Percentiles rank a stretch among this genome's conserved stretches.
phyloP scores from a whole-genome alignment of 1,284 basidiomycete genomes.

The Cryptococcus amylolentus region DNA sequence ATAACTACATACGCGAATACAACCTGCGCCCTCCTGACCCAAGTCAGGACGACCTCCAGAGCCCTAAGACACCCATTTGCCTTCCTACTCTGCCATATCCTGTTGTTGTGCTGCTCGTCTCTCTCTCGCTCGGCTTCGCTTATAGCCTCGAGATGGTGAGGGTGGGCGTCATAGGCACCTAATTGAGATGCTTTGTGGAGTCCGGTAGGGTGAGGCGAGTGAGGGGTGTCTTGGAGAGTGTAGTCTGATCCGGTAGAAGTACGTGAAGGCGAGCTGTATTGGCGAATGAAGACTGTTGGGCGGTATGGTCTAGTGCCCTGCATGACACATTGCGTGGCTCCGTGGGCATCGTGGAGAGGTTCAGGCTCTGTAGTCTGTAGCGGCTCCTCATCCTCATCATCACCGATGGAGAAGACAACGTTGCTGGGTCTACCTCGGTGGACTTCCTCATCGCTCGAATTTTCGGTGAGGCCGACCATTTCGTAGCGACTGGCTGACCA shows the following conservation, averaged over 20 bases:
- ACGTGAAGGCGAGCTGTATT: constrained; percentile 48
- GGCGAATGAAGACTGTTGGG: constrained; percentile 11
- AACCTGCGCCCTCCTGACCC: constrained; percentile 35
- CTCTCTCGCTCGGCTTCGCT: constrained; percentile 3
- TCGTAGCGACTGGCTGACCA: constrained; percentile 25
- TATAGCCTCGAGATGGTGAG: constrained; percentile 5
- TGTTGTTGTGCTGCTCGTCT: constrained; percentile 1
- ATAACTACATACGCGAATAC: constrained; percentile 40
- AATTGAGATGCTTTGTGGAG: constrained; percentile 6
- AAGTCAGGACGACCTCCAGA: constrained; percentile 30
- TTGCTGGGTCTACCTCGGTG: background rate
- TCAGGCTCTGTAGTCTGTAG: constrained; percentile 5
- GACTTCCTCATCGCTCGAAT: background rate
- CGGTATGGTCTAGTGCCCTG: constrained; percentile 9
- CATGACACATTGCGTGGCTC: constrained; percentile 7
- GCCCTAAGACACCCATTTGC: constrained; percentile 10
- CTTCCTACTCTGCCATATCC: constrained; percentile 7
- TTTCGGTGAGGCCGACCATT: constrained; percentile 29
- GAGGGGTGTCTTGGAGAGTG: constrained; percentile 57
- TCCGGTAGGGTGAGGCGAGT: constrained; percentile 18
- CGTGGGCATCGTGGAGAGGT: constrained; percentile 1
- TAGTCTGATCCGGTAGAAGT: constrained; percentile 60
- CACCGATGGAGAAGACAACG: constrained; percentile 12
- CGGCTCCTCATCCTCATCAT: constrained; percentile 18
- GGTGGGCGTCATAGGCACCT: constrained; percentile 28